Base-by-base conservation (phyloP, 73 alveolate genomes). In the Uronychia binucleata region DNA sequence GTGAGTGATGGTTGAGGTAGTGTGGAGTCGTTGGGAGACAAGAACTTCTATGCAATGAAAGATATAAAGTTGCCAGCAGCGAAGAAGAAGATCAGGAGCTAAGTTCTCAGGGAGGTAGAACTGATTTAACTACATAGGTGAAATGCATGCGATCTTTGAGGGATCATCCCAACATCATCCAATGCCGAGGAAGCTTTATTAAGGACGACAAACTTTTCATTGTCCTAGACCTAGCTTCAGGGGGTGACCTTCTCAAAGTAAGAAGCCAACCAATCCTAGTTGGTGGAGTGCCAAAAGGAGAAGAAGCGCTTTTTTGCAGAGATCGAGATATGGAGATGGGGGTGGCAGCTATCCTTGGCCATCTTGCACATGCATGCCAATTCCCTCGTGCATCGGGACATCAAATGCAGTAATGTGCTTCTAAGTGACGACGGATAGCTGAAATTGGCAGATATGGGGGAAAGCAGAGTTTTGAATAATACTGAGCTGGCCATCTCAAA, bases 181-280 rank as follows among this genome's bases (percentile, higher is more conserved):
- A 84, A 31, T 97, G 92, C 77, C 86, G 91, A 78, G 76, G 94
- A 34, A 89, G 97, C 74, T 98, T 97, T 89, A 83, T 97, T 81
- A 98, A 98, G 82, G 95, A 97, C 57, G 98, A 96, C 77, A 82
- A 93, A 74, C 90, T 98, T 26, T 95, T 96, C 80, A 92, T 92
- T 30, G 86, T 89, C 1, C 85, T 92, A 95, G 97, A 92, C 79
- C 88, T 28, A 33, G 97, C 95, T 25, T 90, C 89, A 26, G 83
- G 86, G 29, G 97, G 97, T 25, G 97, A 92, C 59, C 79, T 92
- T 31, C 83, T 58, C 28, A 30, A 67, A 32, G 86, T 84, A 77
- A 88, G 77, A 5, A 46, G 19, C 19, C 27, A 28, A 28, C 5
- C 8, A 30, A 5, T 67, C 57, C 0, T 33, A 83, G 88, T 59